phyloP scores from a whole-genome alignment of 805 yeast species.

The Hanseniaspora occidentalis region DNA sequence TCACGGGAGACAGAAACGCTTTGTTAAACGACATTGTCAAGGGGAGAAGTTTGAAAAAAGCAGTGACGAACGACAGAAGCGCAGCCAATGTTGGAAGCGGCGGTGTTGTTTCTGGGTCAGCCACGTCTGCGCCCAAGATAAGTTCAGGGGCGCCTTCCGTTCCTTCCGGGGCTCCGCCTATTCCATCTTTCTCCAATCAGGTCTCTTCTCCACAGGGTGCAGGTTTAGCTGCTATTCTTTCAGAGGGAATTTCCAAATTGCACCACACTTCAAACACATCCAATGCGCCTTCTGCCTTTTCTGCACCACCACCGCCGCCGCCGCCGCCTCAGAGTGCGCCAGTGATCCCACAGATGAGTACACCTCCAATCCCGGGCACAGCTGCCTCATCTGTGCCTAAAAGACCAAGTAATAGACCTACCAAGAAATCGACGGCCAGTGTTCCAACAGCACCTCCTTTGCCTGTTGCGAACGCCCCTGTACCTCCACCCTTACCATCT shows the following conservation, averaged over 20 bases:
- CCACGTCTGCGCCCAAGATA: constrained; percentile 3
- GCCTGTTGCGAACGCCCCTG: constrained; percentile 7
- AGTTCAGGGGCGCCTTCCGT: constrained; percentile 18
- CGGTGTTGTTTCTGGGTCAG: constrained; percentile 11
- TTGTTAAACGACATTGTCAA: constrained; percentile 75
- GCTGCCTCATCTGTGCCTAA: constrained; percentile 12
- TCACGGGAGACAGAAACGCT: constrained; percentile 34
- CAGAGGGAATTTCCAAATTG: constrained; percentile 21
- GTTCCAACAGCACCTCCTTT: constrained; percentile 10
- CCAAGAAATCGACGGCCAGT: constrained; percentile 6
- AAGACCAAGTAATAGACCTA: constrained; percentile 1
- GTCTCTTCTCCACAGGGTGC: not conserved
- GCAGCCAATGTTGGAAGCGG: constrained; percentile 39
- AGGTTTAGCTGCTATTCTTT: constrained; percentile 20
- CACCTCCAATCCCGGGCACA: constrained; percentile 6
- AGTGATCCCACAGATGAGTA: constrained; percentile 15
- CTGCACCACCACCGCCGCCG: constrained; percentile 13
- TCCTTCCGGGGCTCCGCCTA: constrained; percentile 21
- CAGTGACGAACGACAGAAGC: constrained; percentile 56
- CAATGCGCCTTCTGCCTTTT: constrained; percentile 12
- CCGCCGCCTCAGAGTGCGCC: too few relatives aligned
- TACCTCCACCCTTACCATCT: constrained; percentile 9
- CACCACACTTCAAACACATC: constrained; percentile 14
- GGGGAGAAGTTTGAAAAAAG: constrained; percentile 47
- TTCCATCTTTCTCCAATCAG: not conserved